Base-by-base conservation (phyloP, 2,329 filamentous ascomycete genomes). In the Trichoderma oligosporum region DNA sequence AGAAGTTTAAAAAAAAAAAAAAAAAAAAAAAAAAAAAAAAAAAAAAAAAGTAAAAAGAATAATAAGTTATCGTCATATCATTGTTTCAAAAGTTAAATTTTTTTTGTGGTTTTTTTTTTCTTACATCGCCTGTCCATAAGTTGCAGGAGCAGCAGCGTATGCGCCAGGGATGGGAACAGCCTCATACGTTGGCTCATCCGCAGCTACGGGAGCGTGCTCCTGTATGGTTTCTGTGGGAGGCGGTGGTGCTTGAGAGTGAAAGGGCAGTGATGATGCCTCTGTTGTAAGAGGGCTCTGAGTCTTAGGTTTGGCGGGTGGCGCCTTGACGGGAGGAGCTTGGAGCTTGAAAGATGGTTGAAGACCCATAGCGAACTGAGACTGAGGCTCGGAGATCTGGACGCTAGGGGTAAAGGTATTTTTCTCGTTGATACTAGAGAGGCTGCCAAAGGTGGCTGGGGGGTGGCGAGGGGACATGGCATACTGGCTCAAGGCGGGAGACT, bases 91-190 rank as follows among this genome's bases (percentile, higher is more conserved):
- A n/a, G n/a, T n/a, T n/a, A n/a, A n/a, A n/a, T n/a, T n/a, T n/a
- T n/a, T 53, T 39, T 41, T 51, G 24, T 12, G 7, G 5, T 5
- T 41, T 51, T 51, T 51, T 36, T 36, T 45, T 20, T 36, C 24
- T 47, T 67, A 70, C 33, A 65, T 65, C 20, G 67, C 63, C 62
- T 67, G 66, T 12, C 76, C 72, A 62, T 81, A 82, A 22, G 65
- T 69, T 11, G 72, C 64, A 5, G 77, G 77, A 58, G 77, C 77
- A 46, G 79, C 81, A 6, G 81, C 77, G 69, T 97, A 97, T 0
- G 91, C 89, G 5, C 88, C 89, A 0, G 93, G 93, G 59, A 97
- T 96, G 0, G 92, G 90, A 29, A 97, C 93, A 20, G 87, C 77
- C 11, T 86, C 92, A 71, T 96, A 97, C 47, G 85, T 84, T 65